Base-by-base conservation (phyloP, 331 rosid genomes). In the Malus hybrid region DNA sequence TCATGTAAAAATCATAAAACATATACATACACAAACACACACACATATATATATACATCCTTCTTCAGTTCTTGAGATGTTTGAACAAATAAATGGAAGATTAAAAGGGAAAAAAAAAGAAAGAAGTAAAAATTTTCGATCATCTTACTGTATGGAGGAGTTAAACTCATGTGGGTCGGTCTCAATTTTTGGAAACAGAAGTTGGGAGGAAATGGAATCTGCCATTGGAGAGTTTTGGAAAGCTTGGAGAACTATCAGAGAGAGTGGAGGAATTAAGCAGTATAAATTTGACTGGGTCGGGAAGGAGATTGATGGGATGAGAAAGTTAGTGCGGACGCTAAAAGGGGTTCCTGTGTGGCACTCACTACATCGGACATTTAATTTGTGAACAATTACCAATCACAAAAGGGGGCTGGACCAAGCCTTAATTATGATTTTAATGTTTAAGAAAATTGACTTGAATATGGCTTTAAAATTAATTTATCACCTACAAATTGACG, bases 141-240 rank as follows among this genome's bases (percentile, higher is more conserved):
- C 3, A 29, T 29, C 88, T 85, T 81, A 90, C 75, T 11, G 66
- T 34, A 16, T 58, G 67, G 77, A 86, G 68, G 77, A 86, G 68
- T 58, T 76, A 72, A 71, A 74, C 15, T 26, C 82, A 42, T 53
- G 50, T 44, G 87, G 80, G 79, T 66, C 36, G 1, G 28, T 34
- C 15, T 84, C 88, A 82, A 79, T 19, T 66, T 79, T 75, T 20
- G 84, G 82, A 32, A 75, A 46, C 44, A 44, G 52, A 15, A 64
- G 61, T n/a, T 65, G 73, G 32, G 39, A 20, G 52, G 44, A 22
- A 19, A 48, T 10, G 55, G 15, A 10, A 13, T 7, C 15, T 14
- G 18, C 13, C 22, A 22, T 67, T 22, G 30, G 70, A 36, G 6
- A 52, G 32, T 30, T 22, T n/a, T 10, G 6, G 52, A n/a, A 48